Percentiles rank a stretch among this genome's conserved stretches.
These are phyloP conservation scores for Plasmodium adleri DNA, from an alignment of 169 alveolate species.

Conservation along the genomic window DNA sequence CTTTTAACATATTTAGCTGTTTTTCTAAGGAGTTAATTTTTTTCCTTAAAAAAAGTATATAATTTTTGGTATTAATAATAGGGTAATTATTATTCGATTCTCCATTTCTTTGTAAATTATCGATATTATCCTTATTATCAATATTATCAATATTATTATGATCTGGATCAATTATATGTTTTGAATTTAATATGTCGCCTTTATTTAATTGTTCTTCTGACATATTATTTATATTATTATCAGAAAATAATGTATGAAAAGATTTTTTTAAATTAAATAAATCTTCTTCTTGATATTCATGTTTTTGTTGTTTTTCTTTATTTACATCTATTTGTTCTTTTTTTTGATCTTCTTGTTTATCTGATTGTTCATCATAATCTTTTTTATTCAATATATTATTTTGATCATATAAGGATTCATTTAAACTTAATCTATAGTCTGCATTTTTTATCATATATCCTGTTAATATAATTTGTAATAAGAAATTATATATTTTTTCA, in stretches of 20 bases:
- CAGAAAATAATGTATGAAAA: slow-evolving; percentile 40
- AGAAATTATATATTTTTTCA: slow-evolving; percentile 83
- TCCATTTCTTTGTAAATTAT: too few relatives aligned
- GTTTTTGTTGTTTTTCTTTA: too few relatives aligned
- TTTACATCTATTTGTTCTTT: too few relatives aligned
- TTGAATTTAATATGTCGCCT: slow-evolving; percentile 25
- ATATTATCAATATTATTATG: neutral
- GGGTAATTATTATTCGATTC: slow-evolving; percentile 12
- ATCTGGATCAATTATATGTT: slow-evolving; percentile 2
- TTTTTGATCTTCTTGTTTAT: too few relatives aligned
- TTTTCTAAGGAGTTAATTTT: slow-evolving; percentile 64
- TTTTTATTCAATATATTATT: slow-evolving; percentile 17
- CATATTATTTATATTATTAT: neutral
- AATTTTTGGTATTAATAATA: slow-evolving; percentile 70
- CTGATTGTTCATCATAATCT: neutral
- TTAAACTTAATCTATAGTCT: slow-evolving; percentile 83
- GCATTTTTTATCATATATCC: slow-evolving; percentile 90
- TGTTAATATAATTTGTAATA: slow-evolving; percentile 84
- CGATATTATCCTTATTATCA: neutral
- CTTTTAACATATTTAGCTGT: slow-evolving; percentile 36
- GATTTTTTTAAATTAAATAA: slow-evolving; percentile 49
- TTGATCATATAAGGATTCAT: slow-evolving; percentile 78
- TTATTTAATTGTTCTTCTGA: neutral
- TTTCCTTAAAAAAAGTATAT: slow-evolving; percentile 59
- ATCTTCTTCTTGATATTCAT: neutral